Conservation (phyloP, 306 rosid species). For the Leucaena leucocephala region DNA sequence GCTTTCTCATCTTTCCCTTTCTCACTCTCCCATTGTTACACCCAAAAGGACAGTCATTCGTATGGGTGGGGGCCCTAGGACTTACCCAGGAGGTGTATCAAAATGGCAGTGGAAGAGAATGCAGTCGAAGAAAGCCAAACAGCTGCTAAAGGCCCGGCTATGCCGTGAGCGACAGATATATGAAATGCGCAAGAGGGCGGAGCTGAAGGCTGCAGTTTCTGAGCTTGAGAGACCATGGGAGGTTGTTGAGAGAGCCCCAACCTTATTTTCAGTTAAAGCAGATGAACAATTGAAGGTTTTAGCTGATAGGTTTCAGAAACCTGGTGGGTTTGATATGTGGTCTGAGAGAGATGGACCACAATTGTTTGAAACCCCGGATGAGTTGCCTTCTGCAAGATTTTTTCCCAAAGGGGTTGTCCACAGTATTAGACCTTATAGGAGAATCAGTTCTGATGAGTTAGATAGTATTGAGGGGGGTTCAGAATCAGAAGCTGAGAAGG, state of each 20-base stretch:
- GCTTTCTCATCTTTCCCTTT: constrained; percentile 34
- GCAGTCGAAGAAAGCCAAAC: constrained; percentile 89
- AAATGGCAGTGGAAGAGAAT: constrained; percentile 99
- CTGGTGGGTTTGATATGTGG: constrained; percentile 94
- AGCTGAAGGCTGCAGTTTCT: constrained; percentile 82
- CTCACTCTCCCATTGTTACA: constrained; percentile 18
- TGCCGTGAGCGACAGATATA: constrained; percentile 86
- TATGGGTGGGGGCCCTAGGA: constrained; percentile 99
- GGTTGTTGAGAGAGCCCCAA: constrained; percentile 72
- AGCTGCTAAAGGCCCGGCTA: constrained; percentile 83
- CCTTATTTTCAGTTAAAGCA: constrained; percentile 69
- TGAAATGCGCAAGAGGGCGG: constrained; percentile 97
- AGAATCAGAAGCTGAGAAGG: constrained; percentile 29
- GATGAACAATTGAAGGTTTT: constrained; percentile 92
- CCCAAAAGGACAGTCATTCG: constrained; percentile 56
- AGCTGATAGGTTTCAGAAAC: constrained; percentile 87
- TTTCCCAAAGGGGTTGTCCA: constrained; percentile 97
- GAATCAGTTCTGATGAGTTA: constrained; percentile 46
- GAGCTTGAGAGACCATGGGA: constrained; percentile 98
- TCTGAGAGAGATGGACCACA: constrained; percentile 80
- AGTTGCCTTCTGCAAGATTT: constrained; percentile 85
- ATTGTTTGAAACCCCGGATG: constrained; percentile 73
- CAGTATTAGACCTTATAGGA: constrained; percentile 71
- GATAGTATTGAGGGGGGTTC: constrained; percentile 23
- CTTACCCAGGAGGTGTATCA: constrained; percentile 89